Percentiles rank a stretch among this genome's conserved stretches.
Evolutionary conservation across 352 stramenopile genomes (phyloP).

Genomic region (Peronosclerospora sorghi): DNA sequence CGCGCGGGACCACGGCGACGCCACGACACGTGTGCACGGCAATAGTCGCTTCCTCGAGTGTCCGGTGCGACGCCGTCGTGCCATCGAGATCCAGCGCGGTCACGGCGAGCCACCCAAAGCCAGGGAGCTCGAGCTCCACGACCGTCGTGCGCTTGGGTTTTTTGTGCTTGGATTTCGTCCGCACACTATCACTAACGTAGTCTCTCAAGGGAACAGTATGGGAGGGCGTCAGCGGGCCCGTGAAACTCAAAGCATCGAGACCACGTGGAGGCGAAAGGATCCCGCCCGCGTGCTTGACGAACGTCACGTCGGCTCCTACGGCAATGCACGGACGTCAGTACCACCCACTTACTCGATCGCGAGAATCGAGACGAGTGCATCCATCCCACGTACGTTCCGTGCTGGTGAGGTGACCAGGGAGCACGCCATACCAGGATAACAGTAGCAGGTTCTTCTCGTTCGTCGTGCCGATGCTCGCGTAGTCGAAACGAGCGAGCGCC

Average conservation of each 20-base stretch:
- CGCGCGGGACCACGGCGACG: constrained; percentile 39
- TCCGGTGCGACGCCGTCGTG: constrained; percentile 47
- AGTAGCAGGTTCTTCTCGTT: constrained; percentile 52
- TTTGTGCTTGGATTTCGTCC: constrained; percentile 66
- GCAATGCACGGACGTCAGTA: not conserved
- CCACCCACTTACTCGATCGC: not conserved
- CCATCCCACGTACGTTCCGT: constrained; percentile 65
- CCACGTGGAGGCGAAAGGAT: constrained; percentile 68
- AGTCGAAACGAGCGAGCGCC: constrained; percentile 66
- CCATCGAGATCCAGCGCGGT: constrained; percentile 76
- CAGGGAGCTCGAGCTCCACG: constrained; percentile 66
- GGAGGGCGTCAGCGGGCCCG: constrained; percentile 40
- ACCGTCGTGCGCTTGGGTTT: constrained; percentile 72
- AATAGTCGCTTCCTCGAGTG: constrained; percentile 49
- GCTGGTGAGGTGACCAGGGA: constrained; percentile 73
- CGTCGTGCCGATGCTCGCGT: constrained; percentile 29
- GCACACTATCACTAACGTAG: constrained; percentile 49
- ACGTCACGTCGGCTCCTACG: constrained; percentile 60
- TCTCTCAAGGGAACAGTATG: constrained; percentile 56
- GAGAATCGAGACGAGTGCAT: no score
- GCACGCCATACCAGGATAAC: constrained; percentile 73
- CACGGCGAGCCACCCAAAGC: constrained; percentile 72
- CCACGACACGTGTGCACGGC: constrained; percentile 52
- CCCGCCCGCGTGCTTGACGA: constrained; percentile 65
- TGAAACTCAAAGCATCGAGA: constrained; percentile 69